Evolutionary conservation across 345 rosid genomes (phyloP), one percentile per base, ranked within the genome.

Genomic region (Citrus glauca): DNA sequence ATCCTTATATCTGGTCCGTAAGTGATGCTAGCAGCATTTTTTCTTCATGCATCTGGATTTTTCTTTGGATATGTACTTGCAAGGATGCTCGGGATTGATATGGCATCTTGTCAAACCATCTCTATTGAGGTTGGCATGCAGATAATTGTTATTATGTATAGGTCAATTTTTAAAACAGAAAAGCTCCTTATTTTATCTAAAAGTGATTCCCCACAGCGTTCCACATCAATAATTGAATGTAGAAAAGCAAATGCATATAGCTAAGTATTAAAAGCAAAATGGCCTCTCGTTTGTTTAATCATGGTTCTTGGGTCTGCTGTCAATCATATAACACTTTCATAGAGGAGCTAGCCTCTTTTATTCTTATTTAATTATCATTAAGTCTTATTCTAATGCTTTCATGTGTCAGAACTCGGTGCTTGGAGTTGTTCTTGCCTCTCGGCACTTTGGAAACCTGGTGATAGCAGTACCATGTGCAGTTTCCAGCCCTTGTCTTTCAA

Each of bases 81-180:
- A 33, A 86, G 91, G 79, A 16, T 86, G 13, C 89, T 91, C 42
- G 84, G 86, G 72, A 66, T 93, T 71, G 97, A 91, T 27, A 82
- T 82, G 48, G 73, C 94, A 56, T 93, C 97, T 27, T 89, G 91
- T 2, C 77, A 91, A 55, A 93, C 97, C 63, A 79, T 93, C 86
- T 91, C 93, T 5, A 93, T 93, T 37, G 98, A 93, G 87, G 98
- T 95, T 56, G 98, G 98, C 79, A 93, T 95, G 98, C 95, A 95
- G 92, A 95, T 93, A 86, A 66, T 53, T 9, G 70, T 62, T n/a
- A 20, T 59, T 32, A 11, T 63, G 4, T 32, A 45, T 33, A 19
- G 64, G 64, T 45, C 37, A 9, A 59, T 56, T 37, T 37, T 2
- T 7, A 37, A 37, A 7, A 37, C 40, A 37, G 9, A 37, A 6